Evolutionary conservation across 495 filamentous ascomycete species (phyloP).

Genomic region (Neurospora sp.): DNA sequence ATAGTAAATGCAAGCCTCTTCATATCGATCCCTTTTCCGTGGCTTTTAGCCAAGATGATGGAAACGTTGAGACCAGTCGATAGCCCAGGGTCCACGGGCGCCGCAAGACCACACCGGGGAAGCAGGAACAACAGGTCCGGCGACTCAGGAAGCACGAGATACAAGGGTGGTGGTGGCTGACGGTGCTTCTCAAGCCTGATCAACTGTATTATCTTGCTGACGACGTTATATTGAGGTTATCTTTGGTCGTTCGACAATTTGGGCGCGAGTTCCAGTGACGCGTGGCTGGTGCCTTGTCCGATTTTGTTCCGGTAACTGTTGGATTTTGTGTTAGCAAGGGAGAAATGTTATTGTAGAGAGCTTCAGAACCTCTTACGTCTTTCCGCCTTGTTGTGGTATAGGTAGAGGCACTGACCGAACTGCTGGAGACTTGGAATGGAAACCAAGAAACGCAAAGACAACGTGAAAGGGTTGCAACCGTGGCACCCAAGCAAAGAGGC

Average conservation of each 20-base stretch:
- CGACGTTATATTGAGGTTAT: not conserved
- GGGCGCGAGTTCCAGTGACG: not conserved
- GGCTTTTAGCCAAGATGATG: not conserved
- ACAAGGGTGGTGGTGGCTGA: not conserved
- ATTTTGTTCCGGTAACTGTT: not conserved
- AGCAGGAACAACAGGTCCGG: conserved; percentile 5
- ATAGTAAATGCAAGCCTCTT: not conserved
- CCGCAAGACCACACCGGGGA: conserved; percentile 10
- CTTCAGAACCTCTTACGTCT: not conserved
- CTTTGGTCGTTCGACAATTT: not conserved
- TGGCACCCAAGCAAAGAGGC: not conserved
- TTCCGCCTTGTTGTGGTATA: not conserved
- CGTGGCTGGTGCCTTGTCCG: not conserved
- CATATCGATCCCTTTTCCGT: not conserved
- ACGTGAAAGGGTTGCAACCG: not conserved
- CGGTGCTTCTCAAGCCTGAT: too few relatives aligned
- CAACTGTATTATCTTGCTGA: not conserved
- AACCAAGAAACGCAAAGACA: not conserved
- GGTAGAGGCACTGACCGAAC: not conserved
- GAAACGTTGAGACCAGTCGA: not conserved
- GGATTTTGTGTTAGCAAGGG: not conserved
- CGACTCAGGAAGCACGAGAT: not conserved
- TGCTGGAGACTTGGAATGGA: not conserved
- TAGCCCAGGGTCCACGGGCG: not conserved
- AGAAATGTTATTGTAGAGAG: not conserved